Conservation (phyloP, 2,329 filamentous ascomycete genomes). For the Balansia obtecta region DNA sequence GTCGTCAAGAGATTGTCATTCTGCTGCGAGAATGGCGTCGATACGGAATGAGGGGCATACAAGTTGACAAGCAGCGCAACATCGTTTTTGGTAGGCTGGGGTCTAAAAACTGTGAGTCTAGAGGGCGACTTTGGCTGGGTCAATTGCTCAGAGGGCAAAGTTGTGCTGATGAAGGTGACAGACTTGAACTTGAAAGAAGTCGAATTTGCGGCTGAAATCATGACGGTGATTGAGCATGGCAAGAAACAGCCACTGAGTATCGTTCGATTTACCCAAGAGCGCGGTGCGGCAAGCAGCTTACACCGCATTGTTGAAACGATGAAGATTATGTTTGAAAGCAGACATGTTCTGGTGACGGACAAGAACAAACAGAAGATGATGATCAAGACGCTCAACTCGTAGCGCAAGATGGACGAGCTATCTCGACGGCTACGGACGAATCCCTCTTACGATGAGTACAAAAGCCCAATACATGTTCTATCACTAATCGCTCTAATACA, state of each 20-base stretch:
- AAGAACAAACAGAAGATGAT: constrained; percentile 58
- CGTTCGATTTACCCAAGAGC: constrained; percentile 76
- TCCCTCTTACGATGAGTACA: background rate
- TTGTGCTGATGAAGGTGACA: constrained; percentile 22
- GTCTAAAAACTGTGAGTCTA: constrained; percentile 60
- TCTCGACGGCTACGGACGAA: background rate
- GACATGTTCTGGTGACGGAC: constrained; percentile 57
- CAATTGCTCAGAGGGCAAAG: background rate
- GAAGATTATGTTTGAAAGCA: constrained; percentile 51
- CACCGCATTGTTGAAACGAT: constrained; percentile 70
- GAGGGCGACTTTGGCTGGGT: background rate
- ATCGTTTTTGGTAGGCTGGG: constrained; percentile 69
- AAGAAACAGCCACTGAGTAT: constrained; percentile 65
- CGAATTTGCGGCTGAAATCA: constrained; percentile 76
- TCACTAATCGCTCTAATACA: background rate
- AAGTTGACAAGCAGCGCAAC: constrained; percentile 66
- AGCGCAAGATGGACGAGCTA: constrained; percentile 11
- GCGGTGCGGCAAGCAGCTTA: constrained; percentile 85
- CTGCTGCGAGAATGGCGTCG: constrained; percentile 69
- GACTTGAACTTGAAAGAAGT: constrained; percentile 76
- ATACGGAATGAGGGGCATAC: constrained; percentile 69
- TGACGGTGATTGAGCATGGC: constrained; percentile 79
- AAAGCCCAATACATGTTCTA: background rate
- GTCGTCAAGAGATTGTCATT: constrained; percentile 63
- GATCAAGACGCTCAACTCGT: constrained; percentile 52